A percentile compares a stretch with the other conserved stretches of the same genome.
phyloP scores from a whole-genome alignment of 1,284 basidiomycete species.

The Anthracocystis walkeri region DNA sequence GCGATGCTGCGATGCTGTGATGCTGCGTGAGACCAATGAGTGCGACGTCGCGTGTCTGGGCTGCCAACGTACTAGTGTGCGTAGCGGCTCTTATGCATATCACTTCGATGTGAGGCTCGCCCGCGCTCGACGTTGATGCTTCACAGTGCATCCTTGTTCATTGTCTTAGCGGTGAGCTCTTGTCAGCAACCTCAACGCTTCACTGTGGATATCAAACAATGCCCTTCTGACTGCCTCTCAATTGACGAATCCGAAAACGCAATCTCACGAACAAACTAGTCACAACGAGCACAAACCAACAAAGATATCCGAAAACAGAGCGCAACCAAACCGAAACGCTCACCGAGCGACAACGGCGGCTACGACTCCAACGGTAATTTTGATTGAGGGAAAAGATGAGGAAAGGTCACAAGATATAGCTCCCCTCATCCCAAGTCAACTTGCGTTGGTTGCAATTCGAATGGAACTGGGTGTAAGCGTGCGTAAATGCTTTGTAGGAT shows the following conservation, averaged over 20 bases:
- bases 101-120: no score
- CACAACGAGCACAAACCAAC: not conserved
- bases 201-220: no score
- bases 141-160: no score
- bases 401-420: conserved; percentile 50
- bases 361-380: conserved; percentile 44
- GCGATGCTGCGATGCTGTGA: no score
- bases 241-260: not conserved
- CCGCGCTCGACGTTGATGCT: no score
- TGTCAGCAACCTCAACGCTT: no score
- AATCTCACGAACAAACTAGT: not conserved
- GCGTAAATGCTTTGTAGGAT: conserved; percentile 55
- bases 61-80: no score
- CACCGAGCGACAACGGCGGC: conserved; percentile 9
- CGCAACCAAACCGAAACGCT: conserved; percentile 3
- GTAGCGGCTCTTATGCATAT: no score
- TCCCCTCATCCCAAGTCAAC: conserved; percentile 56
- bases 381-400: conserved; percentile 32
- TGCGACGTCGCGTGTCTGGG: no score
- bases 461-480: conserved; percentile 64
- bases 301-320: conserved; percentile 38
- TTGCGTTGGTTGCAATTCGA: not conserved
- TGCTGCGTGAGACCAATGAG: no score
- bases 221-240: no score
- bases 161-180: no score